Percentiles rank a stretch among this genome's conserved stretches.
These are phyloP conservation scores for Trichothecium roseum DNA, from an alignment of 2,329 filamentous ascomycete species.

Conservation along the genomic window DNA sequence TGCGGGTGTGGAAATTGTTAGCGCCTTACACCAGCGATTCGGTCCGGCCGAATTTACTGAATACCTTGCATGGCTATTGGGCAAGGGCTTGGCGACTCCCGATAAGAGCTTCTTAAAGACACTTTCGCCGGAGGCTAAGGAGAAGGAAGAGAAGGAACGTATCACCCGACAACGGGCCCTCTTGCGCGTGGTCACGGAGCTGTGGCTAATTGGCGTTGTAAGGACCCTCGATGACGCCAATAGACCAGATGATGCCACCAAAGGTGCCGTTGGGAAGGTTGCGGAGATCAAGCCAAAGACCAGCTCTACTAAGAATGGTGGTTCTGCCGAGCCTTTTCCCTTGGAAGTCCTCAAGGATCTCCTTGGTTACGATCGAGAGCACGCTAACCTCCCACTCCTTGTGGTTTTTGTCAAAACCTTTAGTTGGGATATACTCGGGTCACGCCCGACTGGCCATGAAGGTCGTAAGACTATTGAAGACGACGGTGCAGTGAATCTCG, in stretches of 20 bases:
- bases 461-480: slow-evolving; percentile 77
- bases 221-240: slow-evolving; percentile 64
- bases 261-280: slow-evolving; percentile 51
- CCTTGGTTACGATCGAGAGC: slow-evolving; percentile 85
- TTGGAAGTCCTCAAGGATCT: slow-evolving; percentile 97
- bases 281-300: slow-evolving; percentile 47
- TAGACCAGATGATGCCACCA: slow-evolving; percentile 52
- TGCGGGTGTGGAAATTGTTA: slow-evolving; percentile 84
- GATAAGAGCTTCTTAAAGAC: slow-evolving; percentile 76
- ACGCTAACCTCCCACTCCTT: slow-evolving; percentile 79
- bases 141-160: slow-evolving; percentile 93
- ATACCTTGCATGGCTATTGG: slow-evolving; percentile 84
- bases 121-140: slow-evolving; percentile 69
- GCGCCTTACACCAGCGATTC: slow-evolving; percentile 91
- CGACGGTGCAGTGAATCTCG: slow-evolving; percentile 49
- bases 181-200: slow-evolving; percentile 81
- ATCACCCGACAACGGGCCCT: slow-evolving; percentile 76
- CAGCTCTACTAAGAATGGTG: slow-evolving; percentile 45
- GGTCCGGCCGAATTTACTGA: slow-evolving; percentile 83
- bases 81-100: slow-evolving; percentile 81
- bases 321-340: slow-evolving; percentile 81
- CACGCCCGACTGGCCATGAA: slow-evolving; percentile 60
- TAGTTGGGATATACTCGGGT: slow-evolving; percentile 86
- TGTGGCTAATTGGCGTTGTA: slow-evolving; percentile 88
- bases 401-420: slow-evolving; percentile 96